A percentile compares a stretch with the other conserved stretches of the same genome.
Conservation (phyloP, 2,329 filamentous ascomycete species). For the Nemania bipapillata region DNA sequence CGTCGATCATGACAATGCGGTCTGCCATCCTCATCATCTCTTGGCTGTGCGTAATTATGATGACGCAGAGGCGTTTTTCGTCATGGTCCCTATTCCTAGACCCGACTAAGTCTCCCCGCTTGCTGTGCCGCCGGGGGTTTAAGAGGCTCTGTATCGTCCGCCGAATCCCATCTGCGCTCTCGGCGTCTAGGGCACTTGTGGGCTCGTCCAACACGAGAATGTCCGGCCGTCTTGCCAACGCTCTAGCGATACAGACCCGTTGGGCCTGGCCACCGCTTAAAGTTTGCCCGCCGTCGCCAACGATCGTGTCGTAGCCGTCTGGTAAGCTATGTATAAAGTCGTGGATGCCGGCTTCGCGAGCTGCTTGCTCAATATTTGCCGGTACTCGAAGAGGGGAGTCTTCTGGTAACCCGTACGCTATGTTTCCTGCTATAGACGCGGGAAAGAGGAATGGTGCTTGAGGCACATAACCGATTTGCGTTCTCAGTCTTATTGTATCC, state of each 20-base stretch:
- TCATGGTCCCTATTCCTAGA: neutral
- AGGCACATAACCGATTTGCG: slow-evolving; percentile 73
- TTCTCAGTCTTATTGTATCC: slow-evolving; percentile 69
- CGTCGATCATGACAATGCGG: slow-evolving; percentile 77
- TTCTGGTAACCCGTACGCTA: slow-evolving; percentile 77
- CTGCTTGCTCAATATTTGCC: slow-evolving; percentile 61
- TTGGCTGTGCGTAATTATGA: slow-evolving; percentile 82
- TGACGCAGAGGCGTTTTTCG: slow-evolving; percentile 66
- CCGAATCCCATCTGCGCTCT: slow-evolving; percentile 72
- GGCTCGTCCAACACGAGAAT: slow-evolving; percentile 88
- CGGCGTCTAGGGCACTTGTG: slow-evolving; percentile 80
- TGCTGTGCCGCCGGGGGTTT: neutral
- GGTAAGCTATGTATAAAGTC: slow-evolving; percentile 80
- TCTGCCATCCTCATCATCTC: slow-evolving; percentile 90
- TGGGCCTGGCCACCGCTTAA: slow-evolving; percentile 87
- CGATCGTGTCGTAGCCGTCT: slow-evolving; percentile 73
- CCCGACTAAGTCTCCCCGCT: neutral
- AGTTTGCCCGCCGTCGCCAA: slow-evolving; percentile 79
- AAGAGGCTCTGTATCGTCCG: slow-evolving; percentile 69
- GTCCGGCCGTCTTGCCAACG: slow-evolving; percentile 75
- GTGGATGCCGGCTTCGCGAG: slow-evolving; percentile 73
- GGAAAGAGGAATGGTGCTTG: slow-evolving; percentile 83
- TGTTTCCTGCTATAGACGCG: slow-evolving; percentile 79
- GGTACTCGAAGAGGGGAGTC: slow-evolving; percentile 62
- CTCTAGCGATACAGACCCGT: slow-evolving; percentile 81